These are phyloP conservation scores for Hymenoscyphus occultus DNA, from an alignment of 2,329 filamentous ascomycete species.

Conservation along the genomic window DNA sequence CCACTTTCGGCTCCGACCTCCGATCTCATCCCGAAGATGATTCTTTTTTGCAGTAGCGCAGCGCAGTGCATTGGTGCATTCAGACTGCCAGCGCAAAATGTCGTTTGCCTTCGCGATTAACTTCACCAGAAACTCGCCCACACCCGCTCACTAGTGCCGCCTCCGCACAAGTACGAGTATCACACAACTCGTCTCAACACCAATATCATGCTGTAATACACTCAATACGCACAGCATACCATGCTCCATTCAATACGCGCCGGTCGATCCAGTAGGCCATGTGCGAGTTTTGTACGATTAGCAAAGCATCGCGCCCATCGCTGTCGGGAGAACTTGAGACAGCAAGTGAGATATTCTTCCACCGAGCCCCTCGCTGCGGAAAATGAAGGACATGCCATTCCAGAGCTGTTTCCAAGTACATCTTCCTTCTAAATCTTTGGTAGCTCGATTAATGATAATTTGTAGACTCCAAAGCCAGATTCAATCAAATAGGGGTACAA, in stretches of 20 bases:
- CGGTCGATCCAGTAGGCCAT: slow-evolving; percentile 32
- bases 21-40: too few relatives aligned
- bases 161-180: not conserved
- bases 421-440: not conserved
- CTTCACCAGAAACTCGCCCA: not conserved
- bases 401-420: slow-evolving; percentile 22
- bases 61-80: not conserved
- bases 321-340: slow-evolving; percentile 24
- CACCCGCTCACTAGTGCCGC: not conserved
- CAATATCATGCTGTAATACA: slow-evolving; percentile 26
- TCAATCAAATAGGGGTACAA: slow-evolving; percentile 92
- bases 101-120: not conserved
- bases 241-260: slow-evolving; percentile 35
- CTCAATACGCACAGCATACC: slow-evolving; percentile 28
- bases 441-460: slow-evolving; percentile 14
- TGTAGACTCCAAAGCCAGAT: slow-evolving; percentile 57
- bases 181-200: not conserved
- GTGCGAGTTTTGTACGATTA: slow-evolving; percentile 49
- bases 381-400: slow-evolving; percentile 6
- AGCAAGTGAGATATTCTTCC: slow-evolving; percentile 45
- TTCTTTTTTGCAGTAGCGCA: too few relatives aligned
- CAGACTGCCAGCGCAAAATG: not conserved
- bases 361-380: slow-evolving; percentile 21
- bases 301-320: slow-evolving; percentile 47
- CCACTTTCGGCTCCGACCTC: too few relatives aligned